Evolutionary conservation across 345 rosid species (phyloP).

Genomic region (Adansonia digitata): DNA sequence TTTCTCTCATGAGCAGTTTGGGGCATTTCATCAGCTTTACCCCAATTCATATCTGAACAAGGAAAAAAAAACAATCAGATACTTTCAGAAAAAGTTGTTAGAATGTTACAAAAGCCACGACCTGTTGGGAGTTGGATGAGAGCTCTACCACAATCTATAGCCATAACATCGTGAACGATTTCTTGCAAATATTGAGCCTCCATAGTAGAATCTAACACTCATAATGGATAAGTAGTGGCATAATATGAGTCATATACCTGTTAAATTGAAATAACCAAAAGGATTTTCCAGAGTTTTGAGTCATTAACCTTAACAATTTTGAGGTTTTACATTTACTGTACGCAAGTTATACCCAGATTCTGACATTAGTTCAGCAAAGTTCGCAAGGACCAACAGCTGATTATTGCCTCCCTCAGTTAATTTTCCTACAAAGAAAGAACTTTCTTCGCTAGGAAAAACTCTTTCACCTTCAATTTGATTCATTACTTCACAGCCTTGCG

Average conservation of each 20-base stretch:
- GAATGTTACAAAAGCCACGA: neutral
- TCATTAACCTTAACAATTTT: slow-evolving; percentile 1
- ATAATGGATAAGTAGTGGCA: neutral
- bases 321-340: neutral
- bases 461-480: slow-evolving; percentile 1
- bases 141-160: neutral
- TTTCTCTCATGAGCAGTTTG: neutral
- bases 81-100: too few species aligned
- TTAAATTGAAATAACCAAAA: neutral
- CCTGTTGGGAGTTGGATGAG: neutral
- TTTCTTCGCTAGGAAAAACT: neutral
- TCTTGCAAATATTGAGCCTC: neutral
- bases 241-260: neutral
- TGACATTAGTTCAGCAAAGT: slow-evolving; percentile 21
- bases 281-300: neutral
- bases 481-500: neutral
- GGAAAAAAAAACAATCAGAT: neutral
- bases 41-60: neutral
- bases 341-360: slow-evolving; percentile 8
- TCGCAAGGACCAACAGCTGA: slow-evolving; percentile 18
- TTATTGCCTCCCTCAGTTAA: neutral
- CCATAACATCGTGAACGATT: neutral
- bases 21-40: neutral
- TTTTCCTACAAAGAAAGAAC: neutral
- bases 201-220: neutral